Evolutionary conservation across 495 filamentous ascomycete genomes (phyloP), one percentile per base, ranked within the genome.

Genomic region (Barbatosphaeria neglecta): DNA sequence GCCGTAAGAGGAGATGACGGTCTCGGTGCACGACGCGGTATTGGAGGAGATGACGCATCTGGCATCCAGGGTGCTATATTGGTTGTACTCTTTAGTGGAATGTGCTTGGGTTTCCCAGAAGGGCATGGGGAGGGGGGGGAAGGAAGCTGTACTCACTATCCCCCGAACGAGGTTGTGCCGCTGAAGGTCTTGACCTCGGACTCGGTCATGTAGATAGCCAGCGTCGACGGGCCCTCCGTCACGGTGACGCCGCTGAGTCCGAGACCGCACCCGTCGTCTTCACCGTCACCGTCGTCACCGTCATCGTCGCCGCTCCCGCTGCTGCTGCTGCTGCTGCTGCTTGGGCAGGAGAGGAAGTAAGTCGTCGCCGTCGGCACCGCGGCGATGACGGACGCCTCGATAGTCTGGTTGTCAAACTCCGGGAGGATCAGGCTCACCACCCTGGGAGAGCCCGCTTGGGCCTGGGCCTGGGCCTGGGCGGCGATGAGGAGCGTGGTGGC

Each of bases 351-450:
- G 49, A 74, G 48, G 42, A 50, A 55, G 46, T 67, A 73, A 2
- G 65, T 66, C 0, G 69, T 70, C 4, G 63, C 64, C 23, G 61
- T 54, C 20, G 65, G 50, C 27, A 52, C 53, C 55, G 67, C 65
- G 13, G 51, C 59, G 28, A 73, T 45, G 44, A 76, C 58, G 0
- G 70, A 73, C 13, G 60, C 71, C 16, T 49, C 59, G 45, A 74
- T 43, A 0, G 56, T 45, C 46, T 70, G 61, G 4, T 48, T 22
- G 49, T 72, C 67, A 24, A 58, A 43, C 15, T 52, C 50, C 35
- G 54, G 61, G 11, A 76, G 51, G 27, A 70, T 59, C 46, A 73
- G 42, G 13, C 55, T 55, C 44, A 63, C 57, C 37, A 65, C 57
- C 19, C 3, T 41, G 3, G 49, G 50, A 43, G 51, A 45, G 22